Evolutionary conservation across 176 grass and related monocot species (phyloP).

Genomic region (Musa beccarii): DNA sequence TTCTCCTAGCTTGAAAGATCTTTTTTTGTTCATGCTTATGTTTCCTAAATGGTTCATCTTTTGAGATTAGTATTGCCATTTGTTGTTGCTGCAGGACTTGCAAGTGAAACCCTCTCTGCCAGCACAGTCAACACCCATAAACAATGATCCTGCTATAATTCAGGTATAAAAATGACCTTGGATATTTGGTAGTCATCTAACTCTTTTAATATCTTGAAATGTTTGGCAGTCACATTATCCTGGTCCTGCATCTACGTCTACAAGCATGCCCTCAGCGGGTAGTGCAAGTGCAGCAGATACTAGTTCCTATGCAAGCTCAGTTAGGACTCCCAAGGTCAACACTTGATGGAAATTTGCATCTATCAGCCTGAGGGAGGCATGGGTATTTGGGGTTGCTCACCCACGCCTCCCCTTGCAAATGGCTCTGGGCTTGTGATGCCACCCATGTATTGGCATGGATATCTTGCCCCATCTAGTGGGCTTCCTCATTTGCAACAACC

Average conservation of each 20-base stretch:
- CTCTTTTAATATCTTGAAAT: not conserved
- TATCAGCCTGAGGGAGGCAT: conserved; percentile 53
- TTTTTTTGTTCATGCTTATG: too few species aligned
- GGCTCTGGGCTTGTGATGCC: conserved; percentile 51
- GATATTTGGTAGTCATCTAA: conserved; percentile 40
- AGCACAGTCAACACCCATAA: conserved; percentile 44
- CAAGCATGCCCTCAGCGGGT: conserved; percentile 54
- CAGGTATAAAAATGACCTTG: conserved; percentile 32
- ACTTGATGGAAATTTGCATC: conserved; percentile 48
- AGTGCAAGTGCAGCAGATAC: conserved; percentile 41
- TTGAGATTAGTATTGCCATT: not conserved
- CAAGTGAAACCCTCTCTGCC: conserved; percentile 83
- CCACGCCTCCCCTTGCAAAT: conserved; percentile 40
- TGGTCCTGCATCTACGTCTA: conserved; percentile 33
- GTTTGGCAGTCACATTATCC: conserved; percentile 64
- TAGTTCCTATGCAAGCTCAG: conserved; percentile 39
- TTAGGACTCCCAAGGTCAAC: conserved; percentile 52
- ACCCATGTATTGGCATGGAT: conserved; percentile 73
- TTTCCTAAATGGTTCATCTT: too few species aligned
- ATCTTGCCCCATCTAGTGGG: conserved; percentile 44
- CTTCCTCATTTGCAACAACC: conserved; percentile 64
- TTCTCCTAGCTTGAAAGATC: too few species aligned
- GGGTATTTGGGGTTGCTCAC: conserved; percentile 47
- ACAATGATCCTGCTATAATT: conserved; percentile 86
- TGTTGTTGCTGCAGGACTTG: conserved; percentile 51